Conservation (phyloP, 306 rosid genomes). For the Fragaria vesca region DNA sequence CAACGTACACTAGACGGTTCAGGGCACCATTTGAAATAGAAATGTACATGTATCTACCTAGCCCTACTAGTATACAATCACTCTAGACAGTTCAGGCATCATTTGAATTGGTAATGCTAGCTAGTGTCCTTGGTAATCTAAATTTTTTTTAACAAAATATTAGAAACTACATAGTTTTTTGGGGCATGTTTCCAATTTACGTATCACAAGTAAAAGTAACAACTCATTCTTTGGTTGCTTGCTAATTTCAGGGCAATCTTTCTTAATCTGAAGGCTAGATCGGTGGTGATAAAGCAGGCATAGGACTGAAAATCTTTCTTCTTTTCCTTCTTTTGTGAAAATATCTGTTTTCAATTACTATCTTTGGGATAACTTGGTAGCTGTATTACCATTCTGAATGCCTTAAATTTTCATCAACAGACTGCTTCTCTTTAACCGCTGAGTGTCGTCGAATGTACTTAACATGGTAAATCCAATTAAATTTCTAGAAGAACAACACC, state of each 20-base stretch:
- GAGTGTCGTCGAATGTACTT: neutral
- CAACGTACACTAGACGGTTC: neutral
- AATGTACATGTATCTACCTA: neutral
- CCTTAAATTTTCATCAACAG: neutral
- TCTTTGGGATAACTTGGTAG: neutral
- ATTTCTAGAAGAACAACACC: neutral
- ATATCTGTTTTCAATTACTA: neutral
- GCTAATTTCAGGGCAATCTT: slow-evolving; percentile 71
- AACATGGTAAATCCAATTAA: neutral
- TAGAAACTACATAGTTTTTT: neutral
- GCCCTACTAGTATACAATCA: neutral
- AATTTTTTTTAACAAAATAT: neutral
- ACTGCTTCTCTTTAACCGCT: neutral
- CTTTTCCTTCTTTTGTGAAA: neutral
- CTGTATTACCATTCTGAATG: neutral
- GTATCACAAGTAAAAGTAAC: neutral
- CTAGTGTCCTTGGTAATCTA: neutral
- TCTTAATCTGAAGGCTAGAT: slow-evolving; percentile 82
- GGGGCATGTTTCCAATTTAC: neutral
- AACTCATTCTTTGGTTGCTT: slow-evolving; percentile 21
- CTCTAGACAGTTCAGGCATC: neutral
- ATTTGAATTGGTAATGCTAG: neutral
- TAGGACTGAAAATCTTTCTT: slow-evolving; percentile 26
- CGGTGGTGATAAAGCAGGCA: slow-evolving; percentile 60
- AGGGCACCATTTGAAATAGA: neutral